Base-by-base conservation (phyloP, 1,139 yeast species). In the Pichiaceae sp. region DNA sequence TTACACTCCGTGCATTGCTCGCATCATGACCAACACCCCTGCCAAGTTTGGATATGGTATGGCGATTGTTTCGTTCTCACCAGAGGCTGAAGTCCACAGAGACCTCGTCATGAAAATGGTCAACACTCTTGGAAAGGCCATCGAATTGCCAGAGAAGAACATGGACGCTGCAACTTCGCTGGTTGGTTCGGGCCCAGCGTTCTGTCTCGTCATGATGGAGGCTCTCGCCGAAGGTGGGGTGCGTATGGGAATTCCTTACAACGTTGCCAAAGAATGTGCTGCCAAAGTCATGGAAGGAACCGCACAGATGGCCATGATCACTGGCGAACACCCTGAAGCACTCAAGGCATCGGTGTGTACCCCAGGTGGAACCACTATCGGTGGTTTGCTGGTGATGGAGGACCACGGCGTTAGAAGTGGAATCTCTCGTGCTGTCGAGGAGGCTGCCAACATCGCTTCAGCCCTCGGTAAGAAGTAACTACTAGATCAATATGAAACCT, bases 1-100 rank as follows among this genome's bases (percentile, higher is more conserved):
- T 3, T 73, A 72, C 31, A 66, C 87, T 6, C 57, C 64, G 4
- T 63, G 68, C 37, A 78, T 89, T 33, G 86, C 94, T 34, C 75
- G 95, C 47, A 95, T 93, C n/a, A 89, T 93, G 95, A 91, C 98
- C 41, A 91, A 91, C 61, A 91, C 98, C 0, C 97, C 98, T 4
- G 94, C 96, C 31, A 83, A 80, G 58, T 79, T 68, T 58, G 96
- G 96, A 6, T 75, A 79, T 52, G 98, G 97, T 36, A 86, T 93
- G 71, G 96, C 97, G 7, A 89, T 86, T 18, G 78, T 91, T 18
- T 74, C 91, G 3, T 77, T 80, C 47, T 67, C 84, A n/a, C 50
- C 62, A 14, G 64, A 62, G 21, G 74, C 75, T 11, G 64, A 69
- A 37, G 54, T 48, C 6, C 59, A 69, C 38, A 74, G 75, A 49